Evolutionary conservation across 495 filamentous ascomycete genomes (phyloP).

Genomic region (Hypoxylon subgilvum): DNA sequence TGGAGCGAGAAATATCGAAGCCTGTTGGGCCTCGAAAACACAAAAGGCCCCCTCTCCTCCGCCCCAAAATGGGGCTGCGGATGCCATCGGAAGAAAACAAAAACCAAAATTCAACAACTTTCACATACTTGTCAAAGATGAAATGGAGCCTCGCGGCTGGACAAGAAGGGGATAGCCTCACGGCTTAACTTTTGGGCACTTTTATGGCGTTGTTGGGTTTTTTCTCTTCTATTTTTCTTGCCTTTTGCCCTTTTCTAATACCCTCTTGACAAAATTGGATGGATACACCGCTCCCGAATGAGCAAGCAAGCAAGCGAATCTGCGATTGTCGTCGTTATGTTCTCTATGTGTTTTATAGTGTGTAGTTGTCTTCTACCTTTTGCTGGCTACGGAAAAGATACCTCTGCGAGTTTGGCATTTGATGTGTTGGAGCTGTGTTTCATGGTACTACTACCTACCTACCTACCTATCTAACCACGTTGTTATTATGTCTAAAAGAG

Average conservation of each 20-base stretch:
- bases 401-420: conserved; percentile 1
- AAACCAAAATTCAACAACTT: conserved; percentile 20
- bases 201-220: conserved; percentile 30
- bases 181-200: conserved; percentile 45
- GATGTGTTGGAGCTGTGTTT: background rate
- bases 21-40: too few species aligned
- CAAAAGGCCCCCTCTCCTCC: too few species aligned
- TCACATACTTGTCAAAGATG: conserved; percentile 39
- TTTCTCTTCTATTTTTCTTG: conserved; percentile 15
- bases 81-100: conserved; percentile 1
- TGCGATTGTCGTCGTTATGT: conserved; percentile 1
- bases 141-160: conserved; percentile 55
- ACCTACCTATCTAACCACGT: background rate
- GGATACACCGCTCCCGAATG: conserved; percentile 8
- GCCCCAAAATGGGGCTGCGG: conserved; percentile 1
- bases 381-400: conserved; percentile 27
- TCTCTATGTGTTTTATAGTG: conserved; percentile 17
- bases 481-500: too few species aligned
- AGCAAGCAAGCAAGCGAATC: conserved; percentile 4
- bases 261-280: conserved; percentile 20
- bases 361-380: conserved; percentile 34
- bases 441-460: background rate
- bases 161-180: conserved; percentile 53
- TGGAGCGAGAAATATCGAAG: background rate
- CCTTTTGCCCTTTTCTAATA: conserved; percentile 16